A percentile compares a stretch with the other conserved stretches of the same genome.
Conservation (phyloP, 129 eudicot genomes). For the Artemisia tridentata region DNA sequence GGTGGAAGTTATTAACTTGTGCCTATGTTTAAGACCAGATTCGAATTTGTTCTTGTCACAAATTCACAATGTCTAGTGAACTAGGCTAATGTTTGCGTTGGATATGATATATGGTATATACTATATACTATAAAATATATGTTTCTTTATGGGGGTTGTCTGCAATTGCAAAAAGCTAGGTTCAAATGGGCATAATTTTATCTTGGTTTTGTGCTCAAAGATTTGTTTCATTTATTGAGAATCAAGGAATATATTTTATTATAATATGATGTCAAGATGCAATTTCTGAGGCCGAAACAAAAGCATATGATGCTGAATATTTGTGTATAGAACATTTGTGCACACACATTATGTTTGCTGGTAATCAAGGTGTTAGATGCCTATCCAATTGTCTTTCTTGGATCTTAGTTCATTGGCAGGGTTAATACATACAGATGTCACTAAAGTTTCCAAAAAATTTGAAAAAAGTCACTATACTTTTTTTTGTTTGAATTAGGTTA, state of each 20-base stretch:
- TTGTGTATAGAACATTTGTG: not conserved
- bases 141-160: constrained; percentile 5
- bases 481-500: too few relatives aligned
- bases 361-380: too few relatives aligned
- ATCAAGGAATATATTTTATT: not conserved
- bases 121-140: not conserved
- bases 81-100: not conserved
- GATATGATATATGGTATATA: not conserved
- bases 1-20: too few relatives aligned
- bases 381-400: too few relatives aligned
- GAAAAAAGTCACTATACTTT: too few relatives aligned
- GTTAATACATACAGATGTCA: too few relatives aligned
- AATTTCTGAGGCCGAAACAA: not conserved
- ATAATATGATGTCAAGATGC: not conserved
- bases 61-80: too few relatives aligned
- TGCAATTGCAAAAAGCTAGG: constrained; percentile 24
- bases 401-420: too few relatives aligned
- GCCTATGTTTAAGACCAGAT: too few relatives aligned
- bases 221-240: not conserved
- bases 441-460: too few relatives aligned
- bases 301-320: not conserved
- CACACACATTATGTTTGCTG: too few relatives aligned
- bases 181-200: constrained; percentile 23
- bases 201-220: not conserved
- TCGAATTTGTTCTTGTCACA: too few relatives aligned